These are phyloP conservation scores for Xylaria hypoxylon DNA, from an alignment of 2,329 filamentous ascomycete species.

Conservation along the genomic window DNA sequence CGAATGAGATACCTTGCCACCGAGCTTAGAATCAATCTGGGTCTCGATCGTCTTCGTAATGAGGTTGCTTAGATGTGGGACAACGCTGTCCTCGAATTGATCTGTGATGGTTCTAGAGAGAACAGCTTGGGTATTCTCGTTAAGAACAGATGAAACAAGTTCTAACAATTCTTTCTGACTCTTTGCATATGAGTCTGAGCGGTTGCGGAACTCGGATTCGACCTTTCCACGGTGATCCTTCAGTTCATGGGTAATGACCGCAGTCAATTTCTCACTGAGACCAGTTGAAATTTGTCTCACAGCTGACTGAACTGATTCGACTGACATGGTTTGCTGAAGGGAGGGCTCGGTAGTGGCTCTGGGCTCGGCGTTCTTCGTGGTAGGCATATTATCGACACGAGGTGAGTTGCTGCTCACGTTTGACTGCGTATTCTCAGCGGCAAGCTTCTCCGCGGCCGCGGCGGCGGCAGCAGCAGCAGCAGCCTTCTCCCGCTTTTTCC, in stretches of 20 bases:
- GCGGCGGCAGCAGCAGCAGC: slow-evolving; percentile 54
- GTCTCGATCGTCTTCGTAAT: slow-evolving; percentile 77
- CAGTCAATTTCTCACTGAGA: slow-evolving; percentile 61
- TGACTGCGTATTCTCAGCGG: slow-evolving; percentile 53
- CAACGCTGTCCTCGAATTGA: slow-evolving; percentile 78
- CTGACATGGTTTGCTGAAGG: slow-evolving; percentile 45
- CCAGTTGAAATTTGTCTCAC: slow-evolving; percentile 65
- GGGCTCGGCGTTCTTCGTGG: slow-evolving; percentile 50
- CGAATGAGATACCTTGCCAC: slow-evolving; percentile 71
- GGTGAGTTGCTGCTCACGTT: slow-evolving; percentile 55
- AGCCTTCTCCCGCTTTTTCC: slow-evolving; percentile 67
- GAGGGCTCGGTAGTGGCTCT: slow-evolving; percentile 44
- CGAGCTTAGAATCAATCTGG: slow-evolving; percentile 76
- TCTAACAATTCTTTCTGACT: slow-evolving; percentile 67
- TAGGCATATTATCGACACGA: slow-evolving; percentile 50
- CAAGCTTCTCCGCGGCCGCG: slow-evolving; percentile 51
- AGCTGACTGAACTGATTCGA: slow-evolving; percentile 65
- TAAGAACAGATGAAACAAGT: slow-evolving; percentile 70
- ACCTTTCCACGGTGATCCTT: slow-evolving; percentile 72
- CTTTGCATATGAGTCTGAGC: slow-evolving; percentile 64
- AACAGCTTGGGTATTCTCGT: slow-evolving; percentile 75
- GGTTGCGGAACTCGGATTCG: slow-evolving; percentile 70
- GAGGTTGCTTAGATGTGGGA: slow-evolving; percentile 78
- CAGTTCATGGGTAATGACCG: slow-evolving; percentile 62
- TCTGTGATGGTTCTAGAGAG: slow-evolving; percentile 80